Base-by-base conservation (phyloP, 1,284 basidiomycete species). In the Porodaedalea pini region DNA sequence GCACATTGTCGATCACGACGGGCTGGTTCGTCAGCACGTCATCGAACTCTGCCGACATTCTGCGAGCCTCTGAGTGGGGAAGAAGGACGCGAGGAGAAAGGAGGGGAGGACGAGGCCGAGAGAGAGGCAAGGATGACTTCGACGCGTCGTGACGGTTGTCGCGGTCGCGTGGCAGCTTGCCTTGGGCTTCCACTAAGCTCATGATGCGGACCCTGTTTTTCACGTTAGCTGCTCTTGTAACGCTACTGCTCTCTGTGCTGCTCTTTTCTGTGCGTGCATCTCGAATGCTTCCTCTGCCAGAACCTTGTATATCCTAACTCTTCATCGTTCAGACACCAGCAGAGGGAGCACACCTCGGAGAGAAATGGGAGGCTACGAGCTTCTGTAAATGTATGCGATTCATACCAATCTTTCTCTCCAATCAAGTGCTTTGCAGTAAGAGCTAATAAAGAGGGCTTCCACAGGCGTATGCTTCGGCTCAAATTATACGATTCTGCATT, bases 1-100 rank as follows among this genome's bases (percentile, higher is more conserved):
- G 65, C 61, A 95, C 94, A 78, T 98, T 97, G 78, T 98, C 94
- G 66, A 98, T 96, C 64, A 98, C 94, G 62, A 98, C 90, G 2
- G 91, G 91, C 71, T 94, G 91, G 74, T 94, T 94, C 54, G 91
- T 92, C 69, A 94, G 82, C 66, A 94, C 92, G 69, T 93, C 91
- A 70, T 92, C 90, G 70, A 85, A 92, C 76, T 92, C 90, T 59
- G 84, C 80, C 64, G 86, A 85, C 89, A 90, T 90, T 17, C 31
- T 51, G 25, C 31, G 39, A 15, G 21, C 39, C 23, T 25, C 17
- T 7, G 34, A 25, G 25, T 19, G 19, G 11, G 27, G 23, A 29
- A 27, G 41, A 11, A 15, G 44, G 49, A 27, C 45, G 39, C 25
- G 45, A 7, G 31, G 32, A 34, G 31, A 31, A 10, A 27, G 25